Evolutionary conservation across 1,139 yeast genomes (phyloP), one percentile per base, ranked within the genome.

Genomic region (Candida sojae): DNA sequence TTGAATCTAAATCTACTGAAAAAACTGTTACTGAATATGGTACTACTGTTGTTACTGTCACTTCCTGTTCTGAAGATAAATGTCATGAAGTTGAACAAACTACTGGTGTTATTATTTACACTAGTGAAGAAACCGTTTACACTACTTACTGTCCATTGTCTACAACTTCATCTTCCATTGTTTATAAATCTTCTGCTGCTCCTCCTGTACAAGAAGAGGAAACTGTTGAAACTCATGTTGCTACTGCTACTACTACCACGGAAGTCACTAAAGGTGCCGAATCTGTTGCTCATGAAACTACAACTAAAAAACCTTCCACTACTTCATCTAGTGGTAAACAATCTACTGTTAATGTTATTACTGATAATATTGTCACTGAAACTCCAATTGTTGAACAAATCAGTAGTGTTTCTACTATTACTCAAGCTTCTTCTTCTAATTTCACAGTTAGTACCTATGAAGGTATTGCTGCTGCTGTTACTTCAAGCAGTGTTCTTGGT

Each of bases 41-140:
- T 7, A 50, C 60, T 46, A 49, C 62, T 51, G 52, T 55, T 48
- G 44, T 56, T 49, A 57, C 64, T 48, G 46, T 59, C 48, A 55
- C 66, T 52, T 53, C 61, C n/a, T 62, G 68, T 60, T 42, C 53
- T 46, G 57, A 52, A 45, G 43, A 55, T 60, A 61, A 52, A 32
- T 75, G 78, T 54, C 43, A 63, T 35, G 56, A 58, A 37, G 55
- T 57, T 38, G 63, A 69, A 5, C 58, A 57, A 44, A 70, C 79
- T 45, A 71, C 79, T 33, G 76, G 76, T 53, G 54, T 72, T 33
- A 65, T 73, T 42, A 60, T 67, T 38, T 59, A 66, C 48, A 70
- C 73, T 44, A 56, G 60, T 43, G 57, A 55, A 31, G 47, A 53
- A 12, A 62, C 64, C 21, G 43, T 55, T 31, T 58, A 54, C 57